Base-by-base conservation (phyloP, 352 stramenopile species). In the Phytophthora quininea region DNA sequence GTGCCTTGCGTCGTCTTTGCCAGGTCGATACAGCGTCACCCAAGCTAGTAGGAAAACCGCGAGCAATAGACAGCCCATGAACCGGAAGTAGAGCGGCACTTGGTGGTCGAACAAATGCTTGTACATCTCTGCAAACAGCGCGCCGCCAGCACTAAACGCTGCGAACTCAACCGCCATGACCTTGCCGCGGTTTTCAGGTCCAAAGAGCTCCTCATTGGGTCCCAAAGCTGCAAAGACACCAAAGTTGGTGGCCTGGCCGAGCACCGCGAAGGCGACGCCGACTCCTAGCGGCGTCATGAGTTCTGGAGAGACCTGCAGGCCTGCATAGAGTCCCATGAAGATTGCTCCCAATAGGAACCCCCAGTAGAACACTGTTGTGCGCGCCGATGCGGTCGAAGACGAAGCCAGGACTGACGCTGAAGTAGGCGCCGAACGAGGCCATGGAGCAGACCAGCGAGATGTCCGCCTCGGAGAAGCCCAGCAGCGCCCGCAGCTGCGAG, bases 401-500 rank as follows among this genome's bases (percentile, higher is more conserved):
- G 64, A 77, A 84, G 42, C 84, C 86, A 8, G 81, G 79, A 50
- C 70, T 76, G 45, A 94, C 79, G 9, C 81, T 88, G 68, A 91
- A 91, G 69, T 91, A 94, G 43, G 81, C 81, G 42, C 86, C 86
- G 66, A 94, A 94, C 38, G 82, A 89, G 33, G 80, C 82, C 80
- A 91, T 88, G 37, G 84, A 91, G 67, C 80, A 82, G n/a, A 94
- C 84, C 45, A 91, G 64, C 30, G 84, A 84, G 69, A 94, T 94
- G 24, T 90, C 75, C 37, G 77, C 69, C 64, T 92, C 82, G 50
- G 86, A 90, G 76, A 88, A 92, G 33, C 71, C 62, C 35, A 92
- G 71, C 57, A 80, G 47, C 12, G 38, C 32, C 51, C 78, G 80
- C 14, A 94, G 74, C 73, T 94, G 79, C 57, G 82, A 71, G 46